Evolutionary conservation across 148 eudicot genomes (phyloP).

Genomic region (Persicaria maculosa): DNA sequence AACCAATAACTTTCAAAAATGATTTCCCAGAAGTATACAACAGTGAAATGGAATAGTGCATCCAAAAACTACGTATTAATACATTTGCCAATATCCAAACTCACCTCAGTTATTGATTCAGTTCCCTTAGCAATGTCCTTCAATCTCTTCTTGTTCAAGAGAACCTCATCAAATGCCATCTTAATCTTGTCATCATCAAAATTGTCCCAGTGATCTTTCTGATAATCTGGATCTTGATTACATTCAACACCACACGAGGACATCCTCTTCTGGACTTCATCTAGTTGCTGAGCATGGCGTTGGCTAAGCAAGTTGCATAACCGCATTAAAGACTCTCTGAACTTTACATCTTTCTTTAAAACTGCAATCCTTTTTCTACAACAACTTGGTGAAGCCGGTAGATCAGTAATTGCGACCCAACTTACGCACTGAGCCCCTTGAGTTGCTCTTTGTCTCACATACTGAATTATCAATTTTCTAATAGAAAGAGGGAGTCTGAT

Average conservation of each 20-base stretch:
- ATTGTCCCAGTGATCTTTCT: constrained; percentile 58
- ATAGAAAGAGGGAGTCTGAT: constrained; percentile 9
- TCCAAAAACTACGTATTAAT: neutral
- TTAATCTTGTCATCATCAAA: constrained; percentile 49
- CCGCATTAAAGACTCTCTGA: constrained; percentile 61
- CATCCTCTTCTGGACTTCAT: constrained; percentile 25
- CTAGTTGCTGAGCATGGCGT: constrained; percentile 58
- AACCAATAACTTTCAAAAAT: neutral
- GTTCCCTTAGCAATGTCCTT: constrained; percentile 36
- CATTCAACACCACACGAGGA: constrained; percentile 16
- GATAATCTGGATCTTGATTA: constrained; percentile 21
- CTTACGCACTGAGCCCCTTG: constrained; percentile 71
- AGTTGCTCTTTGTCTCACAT: constrained; percentile 73
- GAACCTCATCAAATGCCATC: constrained; percentile 60
- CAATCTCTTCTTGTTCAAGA: constrained; percentile 36
- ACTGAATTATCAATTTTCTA: constrained; percentile 70
- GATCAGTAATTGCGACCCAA: constrained; percentile 59
- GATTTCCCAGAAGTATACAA: neutral
- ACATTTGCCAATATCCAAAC: constrained; percentile 25
- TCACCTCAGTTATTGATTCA: constrained; percentile 30
- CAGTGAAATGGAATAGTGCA: neutral
- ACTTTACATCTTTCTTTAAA: constrained; percentile 38
- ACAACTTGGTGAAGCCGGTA: constrained; percentile 62
- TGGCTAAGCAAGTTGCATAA: constrained; percentile 69
- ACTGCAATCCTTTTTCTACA: constrained; percentile 76